phyloP scores from a whole-genome alignment of 257 asterid genomes.

The Nicotiana otophora region DNA sequence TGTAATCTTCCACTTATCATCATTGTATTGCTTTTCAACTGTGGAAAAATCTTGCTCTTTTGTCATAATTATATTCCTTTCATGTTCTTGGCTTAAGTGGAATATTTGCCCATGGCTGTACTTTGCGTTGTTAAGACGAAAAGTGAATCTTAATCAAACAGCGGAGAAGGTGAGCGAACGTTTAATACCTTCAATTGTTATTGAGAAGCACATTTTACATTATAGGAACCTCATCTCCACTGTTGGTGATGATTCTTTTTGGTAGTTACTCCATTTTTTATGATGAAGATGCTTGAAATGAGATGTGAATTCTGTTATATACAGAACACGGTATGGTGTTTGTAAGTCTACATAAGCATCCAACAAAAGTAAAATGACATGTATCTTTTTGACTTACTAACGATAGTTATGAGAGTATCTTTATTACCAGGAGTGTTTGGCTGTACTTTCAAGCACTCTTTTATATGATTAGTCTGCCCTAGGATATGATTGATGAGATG shows the following conservation, averaged over 20 bases:
- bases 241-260: background rate
- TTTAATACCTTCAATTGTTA: background rate
- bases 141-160: background rate
- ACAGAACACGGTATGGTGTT: background rate
- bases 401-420: background rate
- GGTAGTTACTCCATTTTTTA: background rate
- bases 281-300: background rate
- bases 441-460: constrained; percentile 6
- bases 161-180: background rate
- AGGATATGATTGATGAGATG: background rate
- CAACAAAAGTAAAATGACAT: background rate
- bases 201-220: background rate
- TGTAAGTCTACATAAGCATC: background rate
- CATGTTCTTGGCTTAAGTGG: constrained; percentile 8
- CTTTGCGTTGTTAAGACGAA: background rate
- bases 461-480: background rate
- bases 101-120: background rate
- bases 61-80: background rate
- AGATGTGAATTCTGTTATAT: background rate
- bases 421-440: background rate
- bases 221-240: constrained; percentile 5
- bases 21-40: background rate
- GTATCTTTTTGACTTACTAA: background rate
- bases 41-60: background rate
- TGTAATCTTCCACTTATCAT: background rate